phyloP scores from a whole-genome alignment of 1,284 basidiomycete genomes.

The Mycena citricolor region DNA sequence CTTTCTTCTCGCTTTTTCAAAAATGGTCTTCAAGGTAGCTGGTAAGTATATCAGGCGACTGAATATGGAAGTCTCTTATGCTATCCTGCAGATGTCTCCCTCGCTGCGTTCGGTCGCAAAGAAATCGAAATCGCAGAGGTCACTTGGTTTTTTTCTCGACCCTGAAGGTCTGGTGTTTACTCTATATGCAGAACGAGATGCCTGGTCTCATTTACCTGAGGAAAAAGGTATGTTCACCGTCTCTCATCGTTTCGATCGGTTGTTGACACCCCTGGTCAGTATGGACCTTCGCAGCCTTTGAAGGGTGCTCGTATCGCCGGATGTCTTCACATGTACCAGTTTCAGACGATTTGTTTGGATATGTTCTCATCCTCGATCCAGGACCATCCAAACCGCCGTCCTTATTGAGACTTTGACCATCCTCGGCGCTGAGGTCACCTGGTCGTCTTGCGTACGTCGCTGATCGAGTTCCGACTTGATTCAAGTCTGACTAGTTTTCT shows the following conservation, averaged over 20 bases:
- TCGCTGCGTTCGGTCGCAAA: constrained; percentile 96
- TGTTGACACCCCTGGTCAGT: constrained; percentile 45
- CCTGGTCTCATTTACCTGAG: constrained; percentile 93
- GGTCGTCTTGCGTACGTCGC: constrained; percentile 90
- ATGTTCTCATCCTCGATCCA: constrained; percentile 30
- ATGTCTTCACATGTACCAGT: constrained; percentile 88
- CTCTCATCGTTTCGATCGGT: constrained; percentile 23
- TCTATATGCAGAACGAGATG: constrained; percentile 73
- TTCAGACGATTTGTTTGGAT: background rate
- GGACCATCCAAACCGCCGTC: constrained; percentile 96
- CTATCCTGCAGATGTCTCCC: constrained; percentile 76
- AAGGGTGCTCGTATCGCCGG: constrained; percentile 96
- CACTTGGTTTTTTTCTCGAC: constrained; percentile 21
- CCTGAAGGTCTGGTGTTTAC: constrained; percentile 20
- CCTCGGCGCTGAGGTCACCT: constrained; percentile 96
- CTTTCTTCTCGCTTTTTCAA: constrained; percentile 32
- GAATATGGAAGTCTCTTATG: background rate
- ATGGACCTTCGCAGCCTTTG: constrained; percentile 82
- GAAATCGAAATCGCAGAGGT: constrained; percentile 98
- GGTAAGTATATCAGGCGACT: constrained; percentile 44
- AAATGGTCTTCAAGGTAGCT: constrained; percentile 84
- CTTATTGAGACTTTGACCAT: constrained; percentile 95
- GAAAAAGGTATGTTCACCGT: constrained; percentile 57
- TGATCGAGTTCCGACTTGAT: constrained; percentile 8
- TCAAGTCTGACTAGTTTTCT: constrained; percentile 18